A percentile compares a stretch with the other conserved stretches of the same genome.
phyloP scores from a whole-genome alignment of 1,284 basidiomycete genomes.

The Chondrostereum purpureum region DNA sequence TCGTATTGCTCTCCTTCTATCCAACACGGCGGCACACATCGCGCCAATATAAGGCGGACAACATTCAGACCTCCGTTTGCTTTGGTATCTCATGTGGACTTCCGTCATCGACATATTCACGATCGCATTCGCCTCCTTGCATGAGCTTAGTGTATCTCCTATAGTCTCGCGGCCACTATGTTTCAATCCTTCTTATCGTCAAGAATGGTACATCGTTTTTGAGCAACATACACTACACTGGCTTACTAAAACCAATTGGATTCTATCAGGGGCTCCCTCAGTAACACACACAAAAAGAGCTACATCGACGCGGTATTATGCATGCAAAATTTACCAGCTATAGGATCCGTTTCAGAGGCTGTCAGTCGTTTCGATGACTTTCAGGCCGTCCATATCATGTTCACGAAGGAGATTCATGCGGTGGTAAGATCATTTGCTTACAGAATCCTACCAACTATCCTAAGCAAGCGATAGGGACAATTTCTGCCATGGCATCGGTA shows the following conservation, averaged over 20 bases:
- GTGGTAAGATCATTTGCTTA: constrained; percentile 18
- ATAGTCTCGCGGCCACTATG: too few relatives aligned
- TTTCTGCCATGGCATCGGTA: constrained; percentile 36
- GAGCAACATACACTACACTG: not conserved
- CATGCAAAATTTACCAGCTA: constrained; percentile 18
- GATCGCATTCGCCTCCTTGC: too few relatives aligned
- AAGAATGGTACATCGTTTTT: constrained; percentile 2
- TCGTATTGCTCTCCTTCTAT: too few relatives aligned
- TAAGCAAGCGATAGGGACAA: constrained; percentile 25
- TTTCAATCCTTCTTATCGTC: not conserved
- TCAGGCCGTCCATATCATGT: constrained; percentile 21
- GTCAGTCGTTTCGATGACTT: constrained; percentile 29
- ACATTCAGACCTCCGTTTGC: too few relatives aligned
- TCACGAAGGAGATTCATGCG: constrained; percentile 21
- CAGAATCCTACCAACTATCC: too few relatives aligned
- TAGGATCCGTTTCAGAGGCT: constrained; percentile 14
- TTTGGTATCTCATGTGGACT: too few relatives aligned
- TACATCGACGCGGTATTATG: constrained; percentile 27
- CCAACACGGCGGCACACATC: too few relatives aligned
- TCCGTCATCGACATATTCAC: too few relatives aligned
- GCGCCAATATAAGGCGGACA: too few relatives aligned
- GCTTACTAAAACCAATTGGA: not conserved
- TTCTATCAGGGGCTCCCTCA: constrained; percentile 16
- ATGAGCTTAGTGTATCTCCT: too few relatives aligned
- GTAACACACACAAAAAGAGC: constrained; percentile 17